Base-by-base conservation (phyloP, 352 stramenopile genomes). In the Halophytophthora polymorphica region DNA sequence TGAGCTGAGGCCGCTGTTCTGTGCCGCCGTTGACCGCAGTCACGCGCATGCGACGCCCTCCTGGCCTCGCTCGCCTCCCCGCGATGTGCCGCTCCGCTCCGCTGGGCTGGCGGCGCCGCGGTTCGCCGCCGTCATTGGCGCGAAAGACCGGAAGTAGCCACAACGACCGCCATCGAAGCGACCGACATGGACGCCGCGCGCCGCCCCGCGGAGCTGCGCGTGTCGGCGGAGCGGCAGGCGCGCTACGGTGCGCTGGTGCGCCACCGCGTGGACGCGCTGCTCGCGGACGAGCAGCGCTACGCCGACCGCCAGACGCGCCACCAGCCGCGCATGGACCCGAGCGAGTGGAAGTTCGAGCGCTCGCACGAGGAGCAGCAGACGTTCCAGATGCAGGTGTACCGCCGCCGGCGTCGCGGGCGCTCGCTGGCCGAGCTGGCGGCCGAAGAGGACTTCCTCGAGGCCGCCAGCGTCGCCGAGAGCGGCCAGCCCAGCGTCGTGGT, bases 341-440 rank as follows among this genome's bases (percentile, higher is more conserved):
- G 38, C 3, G 69, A 85, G 43, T 88, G 77, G 77, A 81, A 81
- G 36, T 48, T 64, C 19, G 53, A 73, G n/a, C 69, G 67, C 25
- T 56, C 41, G 7, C 53, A 69, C 29, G 61, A 69, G 11, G 50
- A 44, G 2, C 48, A 31, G 25, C 59, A 56, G 31, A 71, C 71
- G 51, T 31, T 58, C 15, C 40, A 64, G 10, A 45, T 87, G 40
- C 70, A 77, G 17, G 65, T 83, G 41, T 85, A 72, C 36, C 70
- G 70, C 17, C 71, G 63, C 8, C 46, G 71, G 17, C 53, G 51
- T 42, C 43, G 56, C 19, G 56, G 48, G 17, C 58, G 60, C 0
- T 61, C 66, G 10, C 29, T 72, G 14, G 31, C 47, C 44, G 54
- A 70, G 51, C 45, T 69, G 53, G 50, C 65, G 37, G 53, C 35